Percentiles rank a stretch among this genome's conserved stretches.
These are phyloP conservation scores for Craterostigma plantagineum DNA, from an alignment of 257 asterid genomes.

Conservation along the genomic window DNA sequence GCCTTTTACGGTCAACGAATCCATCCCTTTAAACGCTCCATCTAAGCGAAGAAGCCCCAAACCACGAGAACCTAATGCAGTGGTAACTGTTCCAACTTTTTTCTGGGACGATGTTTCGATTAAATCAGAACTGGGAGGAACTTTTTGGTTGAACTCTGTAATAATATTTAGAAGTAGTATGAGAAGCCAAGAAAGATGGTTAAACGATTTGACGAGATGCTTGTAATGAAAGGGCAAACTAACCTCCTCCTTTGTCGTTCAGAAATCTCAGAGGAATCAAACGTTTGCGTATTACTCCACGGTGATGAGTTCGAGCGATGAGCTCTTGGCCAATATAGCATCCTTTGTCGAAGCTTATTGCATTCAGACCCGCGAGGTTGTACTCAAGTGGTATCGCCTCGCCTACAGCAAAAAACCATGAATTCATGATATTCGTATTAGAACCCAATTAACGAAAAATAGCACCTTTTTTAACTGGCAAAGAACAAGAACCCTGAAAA, in stretches of 20 bases:
- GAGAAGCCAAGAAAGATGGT: not conserved
- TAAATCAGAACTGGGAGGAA: no score
- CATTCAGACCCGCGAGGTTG: constrained; percentile 69
- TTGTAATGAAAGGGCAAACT: no score
- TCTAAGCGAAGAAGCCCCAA: no score
- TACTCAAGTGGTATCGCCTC: constrained; percentile 85
- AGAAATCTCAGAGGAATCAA: constrained; percentile 54
- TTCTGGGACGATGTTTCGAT: no score
- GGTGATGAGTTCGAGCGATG: constrained; percentile 78
- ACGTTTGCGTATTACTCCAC: constrained; percentile 76
- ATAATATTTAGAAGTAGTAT: no score
- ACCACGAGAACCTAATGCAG: no score
- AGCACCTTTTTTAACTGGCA: not conserved
- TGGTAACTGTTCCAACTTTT: no score
- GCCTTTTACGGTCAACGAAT: no score
- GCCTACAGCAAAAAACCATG: constrained; percentile 24
- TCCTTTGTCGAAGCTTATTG: constrained; percentile 86
- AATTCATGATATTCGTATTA: not conserved
- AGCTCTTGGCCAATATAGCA: constrained; percentile 93
- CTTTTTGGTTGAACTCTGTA: no score
- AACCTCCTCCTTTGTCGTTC: constrained; percentile 39
- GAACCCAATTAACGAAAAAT: not conserved
- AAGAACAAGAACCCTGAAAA: not conserved
- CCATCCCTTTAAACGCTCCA: no score
- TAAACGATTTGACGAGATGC: not conserved